These are phyloP conservation scores for Ilyonectria destructans DNA, from an alignment of 2,329 filamentous ascomycete species.

Conservation along the genomic window DNA sequence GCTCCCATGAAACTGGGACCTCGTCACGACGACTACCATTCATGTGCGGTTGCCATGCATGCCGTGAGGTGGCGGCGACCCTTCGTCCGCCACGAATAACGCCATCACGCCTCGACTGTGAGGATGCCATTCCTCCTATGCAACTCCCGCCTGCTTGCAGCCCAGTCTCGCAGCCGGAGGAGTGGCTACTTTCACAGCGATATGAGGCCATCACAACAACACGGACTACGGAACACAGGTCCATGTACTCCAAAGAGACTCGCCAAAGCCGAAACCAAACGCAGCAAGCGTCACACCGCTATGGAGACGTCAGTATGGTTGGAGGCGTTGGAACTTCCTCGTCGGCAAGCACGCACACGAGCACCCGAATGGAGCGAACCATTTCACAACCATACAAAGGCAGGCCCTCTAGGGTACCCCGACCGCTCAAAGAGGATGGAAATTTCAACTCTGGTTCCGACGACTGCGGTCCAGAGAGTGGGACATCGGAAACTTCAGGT, in stretches of 20 bases:
- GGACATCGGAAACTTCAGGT: too few relatives aligned
- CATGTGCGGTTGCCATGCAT: neutral
- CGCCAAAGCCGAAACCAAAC: neutral
- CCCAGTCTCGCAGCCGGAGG: neutral
- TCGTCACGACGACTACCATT: neutral
- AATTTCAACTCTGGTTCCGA: neutral
- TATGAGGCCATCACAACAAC: neutral
- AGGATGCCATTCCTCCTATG: conserved; percentile 6
- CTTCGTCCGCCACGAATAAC: neutral
- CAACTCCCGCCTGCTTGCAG: conserved; percentile 17
- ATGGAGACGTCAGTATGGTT: neutral
- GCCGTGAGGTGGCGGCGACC: neutral
- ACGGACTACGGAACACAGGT: neutral
- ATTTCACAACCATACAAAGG: neutral
- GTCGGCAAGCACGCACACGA: neutral
- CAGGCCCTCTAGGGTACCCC: neutral
- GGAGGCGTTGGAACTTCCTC: neutral
- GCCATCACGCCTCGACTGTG: neutral
- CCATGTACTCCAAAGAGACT: neutral
- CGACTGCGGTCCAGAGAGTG: neutral
- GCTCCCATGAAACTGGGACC: too few relatives aligned
- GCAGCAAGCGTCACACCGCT: neutral
- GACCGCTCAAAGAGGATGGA: neutral
- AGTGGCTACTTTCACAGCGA: conserved; percentile 11
- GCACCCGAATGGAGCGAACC: neutral